Conservation (phyloP, 2,329 filamentous ascomycete species). For the Shiraia sp. region DNA sequence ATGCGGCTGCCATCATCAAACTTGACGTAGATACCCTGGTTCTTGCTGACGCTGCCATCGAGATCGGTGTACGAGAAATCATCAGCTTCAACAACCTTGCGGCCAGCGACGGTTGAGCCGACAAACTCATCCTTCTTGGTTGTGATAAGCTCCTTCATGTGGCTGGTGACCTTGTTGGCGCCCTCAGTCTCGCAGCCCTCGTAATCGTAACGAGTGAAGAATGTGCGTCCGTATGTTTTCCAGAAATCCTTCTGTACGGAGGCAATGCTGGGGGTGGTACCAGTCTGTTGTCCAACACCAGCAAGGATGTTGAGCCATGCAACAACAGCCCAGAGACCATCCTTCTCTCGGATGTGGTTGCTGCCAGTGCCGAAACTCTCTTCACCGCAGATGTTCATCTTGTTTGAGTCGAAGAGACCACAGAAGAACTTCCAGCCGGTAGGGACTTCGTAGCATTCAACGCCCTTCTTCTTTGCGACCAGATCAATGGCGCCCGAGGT, state of each 20-base stretch:
- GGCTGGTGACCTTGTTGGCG: slow-evolving; percentile 84
- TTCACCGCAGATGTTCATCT: slow-evolving; percentile 99
- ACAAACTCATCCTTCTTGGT: slow-evolving; percentile 72
- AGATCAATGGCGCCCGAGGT: slow-evolving; percentile 94
- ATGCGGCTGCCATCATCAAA: slow-evolving; percentile 95
- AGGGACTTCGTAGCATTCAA: slow-evolving; percentile 93
- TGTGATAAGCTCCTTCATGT: slow-evolving; percentile 77
- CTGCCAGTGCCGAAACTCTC: slow-evolving; percentile 97
- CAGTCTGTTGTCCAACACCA: slow-evolving; percentile 81
- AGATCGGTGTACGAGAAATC: slow-evolving; percentile 99
- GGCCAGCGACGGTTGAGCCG: slow-evolving; percentile 78
- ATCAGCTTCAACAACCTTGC: slow-evolving; percentile 84
- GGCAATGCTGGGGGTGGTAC: slow-evolving; percentile 85
- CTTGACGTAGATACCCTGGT: slow-evolving; percentile 93
- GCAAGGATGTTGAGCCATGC: slow-evolving; percentile 99
- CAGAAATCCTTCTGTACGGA: slow-evolving; percentile 98
- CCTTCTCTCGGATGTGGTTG: slow-evolving; percentile 99
- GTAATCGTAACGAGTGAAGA: slow-evolving; percentile 99
- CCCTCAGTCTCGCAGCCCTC: slow-evolving; percentile 91
- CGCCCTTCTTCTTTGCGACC: slow-evolving; percentile 90
- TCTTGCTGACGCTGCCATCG: slow-evolving; percentile 93
- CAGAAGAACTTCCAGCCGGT: slow-evolving; percentile 99
- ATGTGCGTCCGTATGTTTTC: slow-evolving; percentile 92
- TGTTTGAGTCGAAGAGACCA: slow-evolving; percentile 93
- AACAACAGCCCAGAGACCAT: slow-evolving; percentile 94